Evolutionary conservation across 2,329 filamentous ascomycete species (phyloP).

Genomic region (Pseudogymnoascus sp.): DNA sequence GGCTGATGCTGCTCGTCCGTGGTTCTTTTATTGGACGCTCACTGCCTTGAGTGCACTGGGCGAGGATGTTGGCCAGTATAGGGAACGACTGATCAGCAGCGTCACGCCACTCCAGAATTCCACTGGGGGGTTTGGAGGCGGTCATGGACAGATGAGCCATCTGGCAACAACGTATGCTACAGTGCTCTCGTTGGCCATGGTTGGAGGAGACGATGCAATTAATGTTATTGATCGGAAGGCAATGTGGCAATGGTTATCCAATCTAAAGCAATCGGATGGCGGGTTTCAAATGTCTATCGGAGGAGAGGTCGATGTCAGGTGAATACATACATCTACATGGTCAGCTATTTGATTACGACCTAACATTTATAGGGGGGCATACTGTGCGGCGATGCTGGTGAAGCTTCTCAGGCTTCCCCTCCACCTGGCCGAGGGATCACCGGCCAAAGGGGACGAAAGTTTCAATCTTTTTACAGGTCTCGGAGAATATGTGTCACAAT

Average conservation of each 20-base stretch:
- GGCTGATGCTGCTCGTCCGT: conserved; percentile 81
- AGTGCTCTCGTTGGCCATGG: conserved; percentile 67
- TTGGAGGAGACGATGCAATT: conserved; percentile 67
- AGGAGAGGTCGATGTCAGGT: conserved; percentile 89
- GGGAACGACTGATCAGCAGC: conserved; percentile 62
- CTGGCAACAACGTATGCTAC: conserved; percentile 83
- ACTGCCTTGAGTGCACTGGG: conserved; percentile 68
- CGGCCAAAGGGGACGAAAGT: conserved; percentile 54
- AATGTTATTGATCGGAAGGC: conserved; percentile 68
- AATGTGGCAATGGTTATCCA: conserved; percentile 87
- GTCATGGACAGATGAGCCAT: conserved; percentile 85
- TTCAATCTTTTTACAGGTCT: conserved; percentile 63
- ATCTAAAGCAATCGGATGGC: conserved; percentile 76
- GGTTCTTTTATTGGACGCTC: conserved; percentile 91
- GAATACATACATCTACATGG: conserved; percentile 29
- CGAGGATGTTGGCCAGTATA: conserved; percentile 59
- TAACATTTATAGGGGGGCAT: conserved; percentile 60
- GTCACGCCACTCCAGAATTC: conserved; percentile 74
- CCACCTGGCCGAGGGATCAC: conserved; percentile 64
- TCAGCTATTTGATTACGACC: conserved; percentile 1
- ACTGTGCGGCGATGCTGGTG: conserved; percentile 80
- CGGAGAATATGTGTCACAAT: conserved; percentile 70
- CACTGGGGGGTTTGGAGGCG: conserved; percentile 81
- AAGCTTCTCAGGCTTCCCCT: conserved; percentile 77
- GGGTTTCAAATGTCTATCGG: conserved; percentile 82